Evolutionary conservation across 306 rosid genomes (phyloP).

Genomic region (Hippophae tibetana): DNA sequence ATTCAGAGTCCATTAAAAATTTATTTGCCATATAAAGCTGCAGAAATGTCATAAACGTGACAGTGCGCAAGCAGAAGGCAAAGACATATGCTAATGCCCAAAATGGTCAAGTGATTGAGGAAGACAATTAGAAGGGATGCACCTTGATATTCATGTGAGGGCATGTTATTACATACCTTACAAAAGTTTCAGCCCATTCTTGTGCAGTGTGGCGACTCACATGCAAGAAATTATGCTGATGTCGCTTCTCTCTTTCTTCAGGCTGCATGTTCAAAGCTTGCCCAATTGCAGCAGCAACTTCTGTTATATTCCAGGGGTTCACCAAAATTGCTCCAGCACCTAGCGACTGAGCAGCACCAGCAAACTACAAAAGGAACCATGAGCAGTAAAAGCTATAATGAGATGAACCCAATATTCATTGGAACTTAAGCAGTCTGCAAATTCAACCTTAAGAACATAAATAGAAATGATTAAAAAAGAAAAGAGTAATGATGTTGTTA

Average conservation of each 20-base stretch:
- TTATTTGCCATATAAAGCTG: no score
- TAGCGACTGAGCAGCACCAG: slow-evolving; percentile 97
- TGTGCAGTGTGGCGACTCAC: slow-evolving; percentile 90
- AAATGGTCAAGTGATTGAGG: no score
- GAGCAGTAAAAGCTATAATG: slow-evolving; percentile 12
- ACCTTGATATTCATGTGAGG: no score
- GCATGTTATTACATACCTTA: slow-evolving; percentile 40
- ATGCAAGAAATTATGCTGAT: slow-evolving; percentile 63
- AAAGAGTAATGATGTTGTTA: no score
- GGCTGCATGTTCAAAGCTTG: slow-evolving; percentile 65
- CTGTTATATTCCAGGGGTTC: slow-evolving; percentile 91
- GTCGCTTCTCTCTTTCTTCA: slow-evolving; percentile 73
- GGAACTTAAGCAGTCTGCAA: not conserved
- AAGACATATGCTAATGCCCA: no score
- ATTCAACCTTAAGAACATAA: not conserved
- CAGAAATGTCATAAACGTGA: no score
- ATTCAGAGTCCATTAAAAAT: not conserved
- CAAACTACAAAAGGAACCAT: slow-evolving; percentile 54
- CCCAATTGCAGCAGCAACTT: slow-evolving; percentile 69
- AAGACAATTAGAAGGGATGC: no score
- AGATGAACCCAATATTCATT: not conserved
- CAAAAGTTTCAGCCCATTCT: slow-evolving; percentile 98
- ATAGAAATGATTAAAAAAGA: no score
- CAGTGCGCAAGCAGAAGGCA: no score
- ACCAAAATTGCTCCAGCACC: slow-evolving; percentile 95